phyloP scores from a whole-genome alignment of 371 early-diverging fungal species.

The Chytridium lagenaria region DNA sequence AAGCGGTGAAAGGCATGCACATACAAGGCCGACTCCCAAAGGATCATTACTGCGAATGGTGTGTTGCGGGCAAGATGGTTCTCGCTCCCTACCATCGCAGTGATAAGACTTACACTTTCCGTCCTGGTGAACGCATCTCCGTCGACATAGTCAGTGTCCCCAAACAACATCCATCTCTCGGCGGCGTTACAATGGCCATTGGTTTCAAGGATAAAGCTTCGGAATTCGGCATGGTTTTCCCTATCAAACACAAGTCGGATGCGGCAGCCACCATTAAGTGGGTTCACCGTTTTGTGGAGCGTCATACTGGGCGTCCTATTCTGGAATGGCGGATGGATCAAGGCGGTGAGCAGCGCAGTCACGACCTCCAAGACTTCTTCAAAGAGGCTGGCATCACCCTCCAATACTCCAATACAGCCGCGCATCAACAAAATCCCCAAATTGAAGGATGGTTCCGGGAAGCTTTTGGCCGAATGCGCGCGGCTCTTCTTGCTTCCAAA shows the following conservation, averaged over 20 bases:
- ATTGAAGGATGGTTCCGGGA: slow-evolving; percentile 26
- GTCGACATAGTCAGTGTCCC: background rate
- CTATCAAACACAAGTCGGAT: background rate
- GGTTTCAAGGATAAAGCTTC: background rate
- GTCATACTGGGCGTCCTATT: background rate
- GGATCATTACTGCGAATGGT: background rate
- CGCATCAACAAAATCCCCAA: background rate
- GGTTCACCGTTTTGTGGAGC: background rate
- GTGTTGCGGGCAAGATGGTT: background rate
- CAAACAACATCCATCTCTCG: background rate
- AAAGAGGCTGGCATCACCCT: background rate
- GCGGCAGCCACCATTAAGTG: background rate
- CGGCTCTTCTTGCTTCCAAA: background rate
- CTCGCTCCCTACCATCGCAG: background rate
- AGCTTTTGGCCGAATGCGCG: slow-evolving; percentile 13
- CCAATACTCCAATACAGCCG: background rate
- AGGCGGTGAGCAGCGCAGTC: background rate
- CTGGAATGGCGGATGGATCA: background rate
- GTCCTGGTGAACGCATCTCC: background rate
- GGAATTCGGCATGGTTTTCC: background rate
- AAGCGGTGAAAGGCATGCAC: background rate
- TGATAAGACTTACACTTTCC: background rate
- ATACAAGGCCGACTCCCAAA: background rate
- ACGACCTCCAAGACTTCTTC: background rate
- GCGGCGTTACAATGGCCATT: background rate